Conservation (phyloP, 768 basidiomycete genomes). For the Lentinula edodes region DNA sequence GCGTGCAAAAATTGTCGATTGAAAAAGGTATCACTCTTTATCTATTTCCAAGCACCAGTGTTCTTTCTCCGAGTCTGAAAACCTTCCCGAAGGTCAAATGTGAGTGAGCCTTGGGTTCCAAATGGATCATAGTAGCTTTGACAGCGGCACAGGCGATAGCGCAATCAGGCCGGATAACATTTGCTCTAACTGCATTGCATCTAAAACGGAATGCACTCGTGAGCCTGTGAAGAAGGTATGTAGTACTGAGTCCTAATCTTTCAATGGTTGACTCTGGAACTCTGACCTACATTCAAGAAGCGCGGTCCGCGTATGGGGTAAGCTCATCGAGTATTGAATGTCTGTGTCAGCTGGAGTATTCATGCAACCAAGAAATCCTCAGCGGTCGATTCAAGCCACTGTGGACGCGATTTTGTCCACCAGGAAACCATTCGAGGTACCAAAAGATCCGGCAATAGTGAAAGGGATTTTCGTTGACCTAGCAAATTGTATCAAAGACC, state of each 20-base stretch:
- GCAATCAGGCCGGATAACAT: conserved; percentile 30
- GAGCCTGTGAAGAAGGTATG: neutral
- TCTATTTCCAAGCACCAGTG: conserved; percentile 22
- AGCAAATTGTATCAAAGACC: neutral
- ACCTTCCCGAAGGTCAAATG: conserved; percentile 1
- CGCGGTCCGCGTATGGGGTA: conserved; percentile 34
- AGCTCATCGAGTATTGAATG: neutral
- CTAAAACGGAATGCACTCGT: conserved; percentile 26
- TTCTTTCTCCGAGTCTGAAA: neutral
- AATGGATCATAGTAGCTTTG: neutral
- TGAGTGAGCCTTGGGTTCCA: neutral
- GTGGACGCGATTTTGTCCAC: neutral
- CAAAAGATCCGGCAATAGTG: neutral
- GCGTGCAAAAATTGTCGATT: conserved; percentile 52
- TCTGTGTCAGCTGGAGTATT: conserved; percentile 14
- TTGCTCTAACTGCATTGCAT: conserved; percentile 33
- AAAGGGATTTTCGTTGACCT: neutral
- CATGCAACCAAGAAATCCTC: conserved; percentile 27
- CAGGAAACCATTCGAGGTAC: neutral
- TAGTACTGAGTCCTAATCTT: neutral
- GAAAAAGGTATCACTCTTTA: conserved; percentile 53
- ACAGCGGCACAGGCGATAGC: conserved; percentile 29
- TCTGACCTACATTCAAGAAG: conserved; percentile 22
- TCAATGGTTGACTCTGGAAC: neutral
- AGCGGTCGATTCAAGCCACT: neutral